phyloP scores from a whole-genome alignment of 148 eudicot species.

The Polygonum aviculare region DNA sequence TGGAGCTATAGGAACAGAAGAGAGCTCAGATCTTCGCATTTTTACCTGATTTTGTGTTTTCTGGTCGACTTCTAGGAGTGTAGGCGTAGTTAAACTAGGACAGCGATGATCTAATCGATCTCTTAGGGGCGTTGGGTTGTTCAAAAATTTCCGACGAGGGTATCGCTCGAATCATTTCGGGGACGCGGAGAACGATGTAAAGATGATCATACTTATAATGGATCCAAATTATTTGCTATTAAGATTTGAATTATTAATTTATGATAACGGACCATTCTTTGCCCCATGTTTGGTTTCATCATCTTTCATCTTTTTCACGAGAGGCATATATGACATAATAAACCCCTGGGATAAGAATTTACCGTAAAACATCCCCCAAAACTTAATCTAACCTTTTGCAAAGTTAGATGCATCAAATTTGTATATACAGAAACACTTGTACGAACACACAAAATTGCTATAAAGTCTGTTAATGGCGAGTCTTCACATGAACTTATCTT shows the following conservation, averaged over 20 bases:
- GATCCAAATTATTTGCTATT: not conserved
- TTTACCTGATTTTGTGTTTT: conserved; percentile 59
- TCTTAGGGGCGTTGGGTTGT: too few species aligned
- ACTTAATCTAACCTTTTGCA: not conserved
- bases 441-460: not conserved
- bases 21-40: not conserved
- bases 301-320: too few species aligned
- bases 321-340: too few species aligned
- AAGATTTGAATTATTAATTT: too few species aligned
- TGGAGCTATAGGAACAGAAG: conserved; percentile 15
- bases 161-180: too few species aligned
- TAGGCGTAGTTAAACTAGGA: conserved; percentile 41
- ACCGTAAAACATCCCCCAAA: not conserved
- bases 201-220: too few species aligned
- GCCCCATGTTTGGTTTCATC: not conserved
- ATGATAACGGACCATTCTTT: too few species aligned
- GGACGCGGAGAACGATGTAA: too few species aligned
- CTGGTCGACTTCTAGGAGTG: conserved; percentile 45
- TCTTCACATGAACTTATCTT: conserved; percentile 64
- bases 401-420: not conserved
- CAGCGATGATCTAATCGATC: not conserved
- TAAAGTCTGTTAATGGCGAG: not conserved
- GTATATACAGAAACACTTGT: not conserved
- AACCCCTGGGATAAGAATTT: not conserved
- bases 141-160: too few species aligned